Evolutionary conservation across 1,139 yeast species (phyloP).

Genomic region (Geotrichum bryndzae): DNA sequence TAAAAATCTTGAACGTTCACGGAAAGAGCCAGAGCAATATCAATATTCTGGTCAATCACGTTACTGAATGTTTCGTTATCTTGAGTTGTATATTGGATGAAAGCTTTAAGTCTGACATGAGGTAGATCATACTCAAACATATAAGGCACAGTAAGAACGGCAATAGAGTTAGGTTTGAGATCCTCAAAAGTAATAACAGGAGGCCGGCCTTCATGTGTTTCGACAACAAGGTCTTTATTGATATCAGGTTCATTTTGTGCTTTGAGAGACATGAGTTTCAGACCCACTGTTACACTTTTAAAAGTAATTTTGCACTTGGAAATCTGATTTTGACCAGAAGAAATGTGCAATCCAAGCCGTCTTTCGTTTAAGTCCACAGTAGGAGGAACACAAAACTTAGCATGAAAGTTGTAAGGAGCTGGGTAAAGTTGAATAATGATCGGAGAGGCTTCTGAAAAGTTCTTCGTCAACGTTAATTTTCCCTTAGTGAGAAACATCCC

Average conservation of each 20-base stretch:
- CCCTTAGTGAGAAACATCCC: conserved; percentile 25
- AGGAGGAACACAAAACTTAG: conserved; percentile 20
- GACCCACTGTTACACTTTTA: conserved; percentile 20
- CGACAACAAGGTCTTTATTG: conserved; percentile 1
- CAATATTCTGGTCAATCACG: conserved; percentile 21
- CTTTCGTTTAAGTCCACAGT: conserved; percentile 22
- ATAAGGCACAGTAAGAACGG: conserved; percentile 17
- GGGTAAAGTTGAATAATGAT: conserved; percentile 23
- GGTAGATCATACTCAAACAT: conserved; percentile 14
- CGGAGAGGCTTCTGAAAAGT: conserved; percentile 20
- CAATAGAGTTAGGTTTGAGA: neutral
- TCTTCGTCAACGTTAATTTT: conserved; percentile 26
- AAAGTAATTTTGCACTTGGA: conserved; percentile 17
- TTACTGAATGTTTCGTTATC: conserved; percentile 21
- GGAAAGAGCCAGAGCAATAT: conserved; percentile 45
- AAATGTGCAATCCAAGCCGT: conserved; percentile 20
- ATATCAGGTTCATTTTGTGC: conserved; percentile 7
- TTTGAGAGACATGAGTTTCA: conserved; percentile 18
- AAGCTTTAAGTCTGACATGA: conserved; percentile 12
- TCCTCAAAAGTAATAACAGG: conserved; percentile 13
- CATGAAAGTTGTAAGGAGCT: conserved; percentile 23
- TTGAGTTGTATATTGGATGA: conserved; percentile 21
- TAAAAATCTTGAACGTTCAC: conserved; percentile 77
- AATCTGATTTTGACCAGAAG: conserved; percentile 19
- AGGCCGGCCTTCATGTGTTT: conserved; percentile 14